Percentiles rank a stretch among this genome's conserved stretches.
Conservation (phyloP, 768 basidiomycete genomes). For the Wakefieldia striispora region DNA sequence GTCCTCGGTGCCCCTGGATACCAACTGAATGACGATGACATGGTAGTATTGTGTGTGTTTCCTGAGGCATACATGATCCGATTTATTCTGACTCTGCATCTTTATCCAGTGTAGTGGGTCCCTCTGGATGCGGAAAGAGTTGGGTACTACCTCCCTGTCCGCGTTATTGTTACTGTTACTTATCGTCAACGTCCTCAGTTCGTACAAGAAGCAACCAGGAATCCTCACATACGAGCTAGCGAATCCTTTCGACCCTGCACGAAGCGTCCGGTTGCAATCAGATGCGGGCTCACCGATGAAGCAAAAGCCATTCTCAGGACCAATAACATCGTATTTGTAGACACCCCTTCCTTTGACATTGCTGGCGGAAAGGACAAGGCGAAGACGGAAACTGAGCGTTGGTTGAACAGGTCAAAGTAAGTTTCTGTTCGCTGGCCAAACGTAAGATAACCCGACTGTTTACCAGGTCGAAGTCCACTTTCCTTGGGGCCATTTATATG, state of each 20-base stretch:
- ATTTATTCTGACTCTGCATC: constrained; percentile 1
- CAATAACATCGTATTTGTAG: constrained; percentile 18
- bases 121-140: constrained; percentile 21
- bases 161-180: too few species aligned
- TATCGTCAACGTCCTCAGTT: constrained; percentile 6
- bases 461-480: constrained; percentile 7
- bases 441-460: not conserved
- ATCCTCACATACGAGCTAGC: not conserved
- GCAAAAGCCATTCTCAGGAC: not conserved
- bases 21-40: constrained; percentile 5
- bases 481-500: constrained; percentile 16
- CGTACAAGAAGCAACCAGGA: not conserved
- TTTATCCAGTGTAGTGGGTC: constrained; percentile 14
- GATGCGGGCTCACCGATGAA: not conserved
- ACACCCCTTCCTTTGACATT: constrained; percentile 20
- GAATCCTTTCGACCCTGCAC: not conserved
- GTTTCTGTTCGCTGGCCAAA: not conserved
- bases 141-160: constrained; percentile 4
- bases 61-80: too few species aligned
- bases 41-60: constrained; percentile 22
- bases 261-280: constrained; percentile 5
- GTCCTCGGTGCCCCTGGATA: not conserved
- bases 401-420: constrained; percentile 9
- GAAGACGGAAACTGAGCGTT: not conserved
- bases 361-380: not conserved